Base-by-base conservation (phyloP, 768 basidiomycete genomes). In the Coprinopsis sp. region DNA sequence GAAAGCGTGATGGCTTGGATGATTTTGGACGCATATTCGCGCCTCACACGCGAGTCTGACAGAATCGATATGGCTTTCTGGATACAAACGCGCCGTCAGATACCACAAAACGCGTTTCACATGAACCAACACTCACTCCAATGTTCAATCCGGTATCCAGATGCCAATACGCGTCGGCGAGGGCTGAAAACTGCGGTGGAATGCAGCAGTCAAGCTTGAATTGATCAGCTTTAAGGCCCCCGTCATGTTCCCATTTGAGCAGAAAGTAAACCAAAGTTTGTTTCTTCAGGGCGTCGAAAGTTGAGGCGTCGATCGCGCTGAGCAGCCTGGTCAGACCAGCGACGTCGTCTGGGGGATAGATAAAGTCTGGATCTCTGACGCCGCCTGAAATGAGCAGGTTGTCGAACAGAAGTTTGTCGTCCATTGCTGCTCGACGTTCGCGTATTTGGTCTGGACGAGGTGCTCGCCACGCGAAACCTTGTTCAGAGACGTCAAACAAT, bases 101-200 rank as follows among this genome's bases (percentile, higher is more conserved):
- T 11, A 11, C 33, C 33, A 24, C 18, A 7, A 39, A 43, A 11
- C 16, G 14, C 54, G 24, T 8, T 14, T 4, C 22, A 22, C 37
- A 27, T 31, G n/a, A 27, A 43, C 39, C 34, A 31, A 39, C 12
- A 76, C 84, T 52, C 62, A 90, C 88, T 37, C 75, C 61, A 41
- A 85, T 60, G 34, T 81, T 69, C n/a, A 73, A 69, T 10, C 84
- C 86, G 2, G 78, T 73, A 64, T 92, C 90, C 49, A 92, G 66
- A 60, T 79, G 67, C 84, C 86, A 92, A 66, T 91, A 91, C 57
- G 90, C 89, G 66, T 88, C 84, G n/a, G 86, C 78, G 37, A 91
- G 73, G 3, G 74, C 67, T 6, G 75, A 70, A 56, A 90, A 91
- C 55, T 90, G 89, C 2, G 87, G 83, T 3, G 86, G 81, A 50